These are phyloP conservation scores for Platanthera guangdongensis DNA, from an alignment of 106 monocot species.

Conservation along the genomic window DNA sequence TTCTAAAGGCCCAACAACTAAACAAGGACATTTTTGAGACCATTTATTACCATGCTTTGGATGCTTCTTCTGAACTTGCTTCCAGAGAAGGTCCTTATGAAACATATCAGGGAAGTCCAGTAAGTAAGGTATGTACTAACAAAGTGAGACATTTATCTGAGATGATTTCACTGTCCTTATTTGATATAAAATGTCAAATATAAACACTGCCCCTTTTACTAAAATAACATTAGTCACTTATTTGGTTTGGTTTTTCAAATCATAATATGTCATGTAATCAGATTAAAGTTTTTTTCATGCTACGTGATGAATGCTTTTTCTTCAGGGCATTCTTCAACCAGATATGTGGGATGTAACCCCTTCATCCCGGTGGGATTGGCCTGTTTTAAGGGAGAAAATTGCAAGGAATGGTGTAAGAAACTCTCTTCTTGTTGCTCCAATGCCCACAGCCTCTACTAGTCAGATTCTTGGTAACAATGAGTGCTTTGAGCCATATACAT, in stretches of 20 bases:
- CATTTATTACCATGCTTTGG: slow-evolving; percentile 81
- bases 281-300: neutral
- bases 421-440: slow-evolving; percentile 92
- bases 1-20: slow-evolving; percentile 64
- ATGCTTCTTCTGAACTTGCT: slow-evolving; percentile 72
- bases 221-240: neutral
- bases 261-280: neutral
- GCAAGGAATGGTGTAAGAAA: slow-evolving; percentile 70
- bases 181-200: neutral
- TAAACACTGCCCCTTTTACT: neutral
- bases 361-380: slow-evolving; percentile 83
- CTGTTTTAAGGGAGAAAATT: slow-evolving; percentile 45
- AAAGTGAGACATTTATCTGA: neutral
- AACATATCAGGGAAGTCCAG: slow-evolving; percentile 75
- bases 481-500: neutral
- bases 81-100: slow-evolving; percentile 82
- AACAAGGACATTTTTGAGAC: slow-evolving; percentile 98
- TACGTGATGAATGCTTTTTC: neutral
- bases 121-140: slow-evolving; percentile 67
- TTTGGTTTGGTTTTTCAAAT: neutral
- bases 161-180: neutral
- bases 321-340: slow-evolving; percentile 82
- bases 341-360: slow-evolving; percentile 91
- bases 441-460: slow-evolving; percentile 98
- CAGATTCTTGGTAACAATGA: slow-evolving; percentile 78